These are phyloP conservation scores for Fragaria vesca DNA, from an alignment of 306 rosid species.

Conservation along the genomic window DNA sequence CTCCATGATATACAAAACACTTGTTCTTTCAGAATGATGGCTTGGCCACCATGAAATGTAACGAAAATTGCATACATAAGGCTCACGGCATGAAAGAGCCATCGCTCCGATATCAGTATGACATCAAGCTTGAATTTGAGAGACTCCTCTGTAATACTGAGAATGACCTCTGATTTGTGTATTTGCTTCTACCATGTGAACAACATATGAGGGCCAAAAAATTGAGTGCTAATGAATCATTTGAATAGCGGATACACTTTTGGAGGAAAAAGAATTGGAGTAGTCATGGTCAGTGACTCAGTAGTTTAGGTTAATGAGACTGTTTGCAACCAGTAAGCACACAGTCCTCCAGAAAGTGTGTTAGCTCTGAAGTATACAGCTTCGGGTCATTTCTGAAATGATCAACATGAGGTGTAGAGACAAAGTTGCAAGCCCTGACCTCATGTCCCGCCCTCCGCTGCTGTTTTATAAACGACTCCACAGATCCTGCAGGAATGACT, in stretches of 20 bases:
- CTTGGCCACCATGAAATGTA: not conserved
- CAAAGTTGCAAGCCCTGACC: conserved; percentile 92
- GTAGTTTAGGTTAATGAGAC: conserved; percentile 23
- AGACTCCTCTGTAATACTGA: not conserved
- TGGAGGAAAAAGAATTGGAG: conserved; percentile 19
- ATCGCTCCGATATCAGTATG: not conserved
- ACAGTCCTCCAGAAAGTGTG: conserved; percentile 74
- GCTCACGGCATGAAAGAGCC: not conserved
- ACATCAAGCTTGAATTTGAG: not conserved
- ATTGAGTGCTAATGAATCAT: conserved; percentile 26
- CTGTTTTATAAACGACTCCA: conserved; percentile 76
- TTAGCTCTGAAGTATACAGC: conserved; percentile 76
- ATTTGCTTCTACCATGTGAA: too few species aligned
- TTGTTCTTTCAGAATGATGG: not conserved
- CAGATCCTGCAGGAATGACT: conserved; percentile 81
- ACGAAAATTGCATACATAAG: not conserved
- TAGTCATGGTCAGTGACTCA: conserved; percentile 7
- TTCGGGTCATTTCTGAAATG: conserved; percentile 90
- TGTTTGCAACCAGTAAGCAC: conserved; percentile 53
- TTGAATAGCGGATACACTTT: conserved; percentile 18
- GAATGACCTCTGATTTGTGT: too few species aligned
- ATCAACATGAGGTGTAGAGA: conserved; percentile 94
- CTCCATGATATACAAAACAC: not conserved
- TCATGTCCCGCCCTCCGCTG: conserved; percentile 77
- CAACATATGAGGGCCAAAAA: not conserved